Evolutionary conservation across 1,139 yeast species (phyloP).

Genomic region (Saccharomyces hybrid): DNA sequence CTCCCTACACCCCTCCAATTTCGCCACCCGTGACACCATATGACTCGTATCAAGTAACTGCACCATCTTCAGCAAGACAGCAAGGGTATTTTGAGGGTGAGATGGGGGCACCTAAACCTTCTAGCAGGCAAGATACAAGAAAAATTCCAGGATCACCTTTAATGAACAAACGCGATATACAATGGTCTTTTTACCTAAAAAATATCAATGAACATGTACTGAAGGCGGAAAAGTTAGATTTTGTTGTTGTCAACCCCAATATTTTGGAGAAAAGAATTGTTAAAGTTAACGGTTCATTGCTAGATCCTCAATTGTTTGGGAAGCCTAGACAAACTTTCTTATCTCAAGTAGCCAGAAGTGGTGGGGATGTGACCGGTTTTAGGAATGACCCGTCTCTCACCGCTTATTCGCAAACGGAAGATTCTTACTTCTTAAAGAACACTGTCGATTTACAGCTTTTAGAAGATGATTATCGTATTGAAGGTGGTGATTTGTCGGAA

Average conservation of each 20-base stretch:
- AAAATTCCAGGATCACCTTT: slow-evolving; percentile 32
- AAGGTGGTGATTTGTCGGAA: slow-evolving; percentile 2
- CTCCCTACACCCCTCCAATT: not conserved
- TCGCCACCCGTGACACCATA: slow-evolving; percentile 2
- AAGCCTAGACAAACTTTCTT: slow-evolving; percentile 28
- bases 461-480: slow-evolving; percentile 10
- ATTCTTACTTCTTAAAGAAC: slow-evolving; percentile 16
- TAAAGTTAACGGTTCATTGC: slow-evolving; percentile 48
- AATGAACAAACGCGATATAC: slow-evolving; percentile 52
- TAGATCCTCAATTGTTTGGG: slow-evolving; percentile 48
- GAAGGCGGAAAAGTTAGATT: slow-evolving; percentile 48
- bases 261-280: slow-evolving; percentile 39
- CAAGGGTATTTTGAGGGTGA: not conserved
- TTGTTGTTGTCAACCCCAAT: slow-evolving; percentile 38
- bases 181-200: slow-evolving; percentile 53
- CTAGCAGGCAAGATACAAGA: slow-evolving; percentile 4
- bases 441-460: slow-evolving; percentile 12
- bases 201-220: slow-evolving; percentile 66
- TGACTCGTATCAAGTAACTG: slow-evolving; percentile 3
- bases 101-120: slow-evolving; percentile 6
- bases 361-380: slow-evolving; percentile 39
- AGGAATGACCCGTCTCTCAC: slow-evolving; percentile 26
- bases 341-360: slow-evolving; percentile 52
- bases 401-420: slow-evolving; percentile 19
- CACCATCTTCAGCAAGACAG: slow-evolving; percentile 1